These are phyloP conservation scores for Akebia trifoliata DNA, from an alignment of 164 flowering plant genomes.

Conservation along the genomic window DNA sequence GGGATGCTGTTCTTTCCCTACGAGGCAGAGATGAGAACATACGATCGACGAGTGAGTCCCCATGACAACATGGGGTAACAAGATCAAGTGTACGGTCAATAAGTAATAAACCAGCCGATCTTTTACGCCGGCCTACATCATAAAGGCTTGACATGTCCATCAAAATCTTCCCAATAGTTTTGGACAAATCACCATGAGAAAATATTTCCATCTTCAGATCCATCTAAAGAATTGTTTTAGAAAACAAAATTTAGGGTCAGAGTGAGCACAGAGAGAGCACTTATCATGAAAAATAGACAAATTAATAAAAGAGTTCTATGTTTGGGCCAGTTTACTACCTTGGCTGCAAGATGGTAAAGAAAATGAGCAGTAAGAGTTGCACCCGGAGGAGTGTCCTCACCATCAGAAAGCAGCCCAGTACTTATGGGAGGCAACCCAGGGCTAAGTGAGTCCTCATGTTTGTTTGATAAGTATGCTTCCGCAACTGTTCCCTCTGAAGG, in stretches of 20 bases:
- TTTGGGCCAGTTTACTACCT: constrained; percentile 38
- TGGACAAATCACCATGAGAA: constrained; percentile 84
- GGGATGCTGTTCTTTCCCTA: constrained; percentile 37
- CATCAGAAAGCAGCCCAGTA: constrained; percentile 51
- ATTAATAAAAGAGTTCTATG: background rate
- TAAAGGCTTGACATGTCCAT: constrained; percentile 99
- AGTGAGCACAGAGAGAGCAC: background rate
- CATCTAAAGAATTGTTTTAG: constrained; percentile 67
- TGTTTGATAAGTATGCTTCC: constrained; percentile 70
- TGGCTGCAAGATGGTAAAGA: constrained; percentile 83
- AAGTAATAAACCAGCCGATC: constrained; percentile 84
- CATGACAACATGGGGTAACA: constrained; percentile 89
- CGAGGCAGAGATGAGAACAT: constrained; percentile 78
- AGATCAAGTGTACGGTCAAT: constrained; percentile 94
- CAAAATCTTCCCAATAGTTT: constrained; percentile 79
- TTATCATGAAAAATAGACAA: constrained; percentile 1
- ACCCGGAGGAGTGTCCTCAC: constrained; percentile 81
- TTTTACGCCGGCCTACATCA: constrained; percentile 95
- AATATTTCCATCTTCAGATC: constrained; percentile 94
- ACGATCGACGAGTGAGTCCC: constrained; percentile 88
- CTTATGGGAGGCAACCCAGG: constrained; percentile 82
- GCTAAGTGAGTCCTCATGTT: constrained; percentile 68
- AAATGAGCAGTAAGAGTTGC: constrained; percentile 86
- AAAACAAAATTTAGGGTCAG: constrained; percentile 12
- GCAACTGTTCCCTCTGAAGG: constrained; percentile 91